phyloP scores from a whole-genome alignment of 148 eudicot genomes.

The Suaeda aralocaspica region DNA sequence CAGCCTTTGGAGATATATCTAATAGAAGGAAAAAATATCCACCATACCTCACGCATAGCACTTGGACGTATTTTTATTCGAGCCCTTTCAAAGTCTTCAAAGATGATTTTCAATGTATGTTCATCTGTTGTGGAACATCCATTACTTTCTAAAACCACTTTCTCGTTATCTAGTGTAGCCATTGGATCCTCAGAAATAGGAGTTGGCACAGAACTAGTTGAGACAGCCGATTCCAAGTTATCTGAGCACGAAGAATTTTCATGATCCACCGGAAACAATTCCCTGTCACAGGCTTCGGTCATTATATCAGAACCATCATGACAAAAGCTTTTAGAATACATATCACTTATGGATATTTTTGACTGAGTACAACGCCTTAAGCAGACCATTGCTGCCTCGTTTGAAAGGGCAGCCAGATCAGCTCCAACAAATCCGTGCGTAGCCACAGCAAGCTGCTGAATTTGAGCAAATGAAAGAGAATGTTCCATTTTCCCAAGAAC shows the following conservation, averaged over 20 bases:
- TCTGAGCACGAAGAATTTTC: conserved; percentile 37
- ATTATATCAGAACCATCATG: conserved; percentile 26
- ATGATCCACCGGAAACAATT: conserved; percentile 21
- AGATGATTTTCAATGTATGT: conserved; percentile 35
- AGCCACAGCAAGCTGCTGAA: conserved; percentile 57
- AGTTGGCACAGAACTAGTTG: conserved; percentile 19
- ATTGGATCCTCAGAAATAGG: background rate
- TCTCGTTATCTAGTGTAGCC: conserved; percentile 5
- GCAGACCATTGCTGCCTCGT: conserved; percentile 75
- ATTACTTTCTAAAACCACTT: conserved; percentile 8
- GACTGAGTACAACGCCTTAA: conserved; percentile 47
- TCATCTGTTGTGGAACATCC: conserved; percentile 18
- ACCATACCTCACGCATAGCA: conserved; percentile 96
- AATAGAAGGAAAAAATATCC: conserved; percentile 3
- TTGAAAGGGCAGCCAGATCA: conserved; percentile 77
- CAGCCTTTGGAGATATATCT: conserved; percentile 28
- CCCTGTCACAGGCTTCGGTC: conserved; percentile 16
- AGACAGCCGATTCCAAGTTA: conserved; percentile 19
- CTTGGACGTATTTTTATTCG: conserved; percentile 82
- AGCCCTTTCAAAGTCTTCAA: conserved; percentile 86
- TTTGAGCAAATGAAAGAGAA: conserved; percentile 46
- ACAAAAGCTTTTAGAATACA: conserved; percentile 11
- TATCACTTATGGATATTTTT: conserved; percentile 22
- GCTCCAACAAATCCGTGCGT: conserved; percentile 99
- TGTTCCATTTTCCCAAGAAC: conserved; percentile 66